A percentile compares a stretch with the other conserved stretches of the same genome.
Evolutionary conservation across 306 rosid species (phyloP).

Genomic region (Myrica gale): DNA sequence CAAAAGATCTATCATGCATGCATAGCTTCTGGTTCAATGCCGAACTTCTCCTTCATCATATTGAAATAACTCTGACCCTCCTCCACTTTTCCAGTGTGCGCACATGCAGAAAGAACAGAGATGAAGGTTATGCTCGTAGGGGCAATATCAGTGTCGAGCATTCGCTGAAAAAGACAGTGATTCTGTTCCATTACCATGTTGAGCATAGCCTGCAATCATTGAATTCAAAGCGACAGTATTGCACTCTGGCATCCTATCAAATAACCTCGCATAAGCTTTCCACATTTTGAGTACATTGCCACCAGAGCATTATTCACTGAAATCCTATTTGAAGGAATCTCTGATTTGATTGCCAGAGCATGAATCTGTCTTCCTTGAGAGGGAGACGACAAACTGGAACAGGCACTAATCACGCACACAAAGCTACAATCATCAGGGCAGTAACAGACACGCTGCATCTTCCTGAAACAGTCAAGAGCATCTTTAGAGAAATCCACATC

Average conservation of each 20-base stretch:
- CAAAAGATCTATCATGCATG: constrained; percentile 83
- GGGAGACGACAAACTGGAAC: constrained; percentile 75
- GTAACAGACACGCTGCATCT: constrained; percentile 61
- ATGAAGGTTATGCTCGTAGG: constrained; percentile 71
- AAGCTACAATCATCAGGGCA: constrained; percentile 76
- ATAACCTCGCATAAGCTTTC: constrained; percentile 72
- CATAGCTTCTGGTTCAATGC: constrained; percentile 67
- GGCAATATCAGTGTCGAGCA: constrained; percentile 51
- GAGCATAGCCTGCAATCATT: constrained; percentile 79
- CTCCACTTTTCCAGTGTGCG: constrained; percentile 72
- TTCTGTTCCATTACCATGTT: constrained; percentile 64
- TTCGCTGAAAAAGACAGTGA: constrained; percentile 57
- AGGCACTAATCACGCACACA: constrained; percentile 67
- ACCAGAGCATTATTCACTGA: constrained; percentile 76
- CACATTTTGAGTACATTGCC: constrained; percentile 83
- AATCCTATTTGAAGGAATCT: constrained; percentile 58
- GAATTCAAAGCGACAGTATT: constrained; percentile 64
- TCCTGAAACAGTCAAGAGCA: constrained; percentile 52
- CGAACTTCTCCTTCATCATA: constrained; percentile 70
- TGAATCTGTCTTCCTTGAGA: constrained; percentile 74
- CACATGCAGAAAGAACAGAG: constrained; percentile 73
- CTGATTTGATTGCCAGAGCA: constrained; percentile 66
- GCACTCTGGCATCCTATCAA: constrained; percentile 65
- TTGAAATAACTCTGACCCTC: constrained; percentile 65
- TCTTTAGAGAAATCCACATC: constrained; percentile 61